phyloP scores from a whole-genome alignment of 2,329 filamentous ascomycete species.

The Pestalotiopsis sp. region DNA sequence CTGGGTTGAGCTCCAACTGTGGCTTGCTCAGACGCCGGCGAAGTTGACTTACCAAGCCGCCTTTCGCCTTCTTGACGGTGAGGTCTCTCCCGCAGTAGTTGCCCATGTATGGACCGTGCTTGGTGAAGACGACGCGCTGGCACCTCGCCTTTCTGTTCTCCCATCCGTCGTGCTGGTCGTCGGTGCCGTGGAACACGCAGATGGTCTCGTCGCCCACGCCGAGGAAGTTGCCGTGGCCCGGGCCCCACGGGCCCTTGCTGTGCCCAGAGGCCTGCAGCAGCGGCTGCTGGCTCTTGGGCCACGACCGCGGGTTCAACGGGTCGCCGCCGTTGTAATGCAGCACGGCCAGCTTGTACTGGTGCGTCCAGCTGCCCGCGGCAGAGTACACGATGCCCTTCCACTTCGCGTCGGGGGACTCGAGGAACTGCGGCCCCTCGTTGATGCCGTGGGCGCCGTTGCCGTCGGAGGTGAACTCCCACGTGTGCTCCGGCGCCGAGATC shows the following conservation, averaged over 20 bases:
- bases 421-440: constrained; percentile 36
- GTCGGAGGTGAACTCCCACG: constrained; percentile 33
- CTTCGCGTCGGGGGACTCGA: constrained; percentile 28
- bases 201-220: constrained; percentile 24
- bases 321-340: constrained; percentile 30
- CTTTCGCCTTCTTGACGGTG: background rate
- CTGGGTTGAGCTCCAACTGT: background rate
- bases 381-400: constrained; percentile 33
- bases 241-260: constrained; percentile 26
- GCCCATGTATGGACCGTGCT: constrained; percentile 26
- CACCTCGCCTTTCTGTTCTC: constrained; percentile 29
- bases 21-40: constrained; percentile 1
- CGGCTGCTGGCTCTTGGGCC: constrained; percentile 30
- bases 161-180: constrained; percentile 31
- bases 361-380: constrained; percentile 34
- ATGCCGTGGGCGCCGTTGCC: constrained; percentile 30
- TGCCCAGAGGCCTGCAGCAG: constrained; percentile 24
- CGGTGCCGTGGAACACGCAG: constrained; percentile 33
- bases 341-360: constrained; percentile 35
- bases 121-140: constrained; percentile 30
- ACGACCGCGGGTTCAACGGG: constrained; percentile 28
- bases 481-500: constrained; percentile 25
- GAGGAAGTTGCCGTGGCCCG: constrained; percentile 32
- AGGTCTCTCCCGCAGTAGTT: constrained; percentile 3
- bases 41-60: background rate